These are phyloP conservation scores for Lepidopterella palustris DNA, from an alignment of 495 filamentous ascomycete species.

Conservation along the genomic window DNA sequence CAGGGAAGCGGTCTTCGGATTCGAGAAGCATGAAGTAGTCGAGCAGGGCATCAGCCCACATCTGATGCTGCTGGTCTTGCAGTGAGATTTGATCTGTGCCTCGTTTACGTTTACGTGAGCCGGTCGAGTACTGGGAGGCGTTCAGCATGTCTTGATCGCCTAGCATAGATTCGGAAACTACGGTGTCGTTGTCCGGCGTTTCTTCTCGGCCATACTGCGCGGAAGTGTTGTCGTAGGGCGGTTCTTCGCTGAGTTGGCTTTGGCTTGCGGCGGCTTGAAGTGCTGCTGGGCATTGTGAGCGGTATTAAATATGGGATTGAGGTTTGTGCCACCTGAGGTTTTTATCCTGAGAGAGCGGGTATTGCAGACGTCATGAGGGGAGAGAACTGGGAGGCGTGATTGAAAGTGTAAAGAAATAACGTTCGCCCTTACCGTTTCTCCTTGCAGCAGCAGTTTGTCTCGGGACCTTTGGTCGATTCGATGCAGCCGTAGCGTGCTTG, in stretches of 20 bases:
- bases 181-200: constrained; percentile 69
- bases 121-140: constrained; percentile 56
- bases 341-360: no score
- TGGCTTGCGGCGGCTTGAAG: neutral
- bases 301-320: no score
- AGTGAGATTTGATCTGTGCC: constrained; percentile 53
- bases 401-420: neutral
- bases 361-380: no score
- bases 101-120: constrained; percentile 73
- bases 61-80: constrained; percentile 72
- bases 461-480: constrained; percentile 62
- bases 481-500: constrained; percentile 69
- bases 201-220: constrained; percentile 68
- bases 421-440: constrained; percentile 12
- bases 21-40: constrained; percentile 89
- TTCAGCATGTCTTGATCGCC: constrained; percentile 71
- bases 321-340: no score
- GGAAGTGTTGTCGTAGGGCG: constrained; percentile 48
- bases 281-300: no score
- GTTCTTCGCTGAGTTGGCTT: constrained; percentile 41
- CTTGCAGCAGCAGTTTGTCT: constrained; percentile 26
- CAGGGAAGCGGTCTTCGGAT: constrained; percentile 57
- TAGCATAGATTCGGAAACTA: constrained; percentile 74
- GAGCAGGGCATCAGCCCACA: constrained; percentile 84
- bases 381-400: no score